Conservation (phyloP, 176 grass and related monocot species). For the Avena eriantha region DNA sequence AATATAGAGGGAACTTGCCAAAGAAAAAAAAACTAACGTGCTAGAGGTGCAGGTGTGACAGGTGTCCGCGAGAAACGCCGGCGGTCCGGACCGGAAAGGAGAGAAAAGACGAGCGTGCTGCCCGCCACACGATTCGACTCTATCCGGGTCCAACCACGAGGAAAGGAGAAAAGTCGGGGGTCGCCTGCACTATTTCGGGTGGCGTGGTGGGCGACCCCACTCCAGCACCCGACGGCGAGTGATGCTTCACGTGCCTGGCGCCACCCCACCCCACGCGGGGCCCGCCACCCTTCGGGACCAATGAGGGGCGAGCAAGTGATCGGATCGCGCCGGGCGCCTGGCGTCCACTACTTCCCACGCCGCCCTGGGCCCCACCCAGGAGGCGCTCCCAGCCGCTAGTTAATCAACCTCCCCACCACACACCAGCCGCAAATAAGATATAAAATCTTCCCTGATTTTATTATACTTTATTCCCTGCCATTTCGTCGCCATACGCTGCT, state of each 20-base stretch:
- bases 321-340: slow-evolving; percentile 40
- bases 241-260: background rate
- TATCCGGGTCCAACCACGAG: background rate
- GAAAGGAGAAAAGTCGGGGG: background rate
- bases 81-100: too few species aligned
- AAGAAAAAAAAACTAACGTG: too few species aligned
- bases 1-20: too few species aligned
- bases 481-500: background rate
- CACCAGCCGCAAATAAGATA: background rate
- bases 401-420: background rate
- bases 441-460: background rate
- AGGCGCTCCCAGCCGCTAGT: slow-evolving; percentile 54
- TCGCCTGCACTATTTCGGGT: background rate
- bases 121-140: too few species aligned
- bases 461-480: background rate
- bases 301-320: slow-evolving; percentile 55
- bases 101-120: too few species aligned
- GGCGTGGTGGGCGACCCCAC: background rate
- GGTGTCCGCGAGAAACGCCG: too few species aligned
- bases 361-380: slow-evolving; percentile 41
- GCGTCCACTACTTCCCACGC: slow-evolving; percentile 55
- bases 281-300: background rate
- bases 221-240: background rate
- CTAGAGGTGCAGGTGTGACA: too few species aligned
- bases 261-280: background rate